These are phyloP conservation scores for Nissolia schottii DNA, from an alignment of 306 rosid genomes.

Conservation along the genomic window DNA sequence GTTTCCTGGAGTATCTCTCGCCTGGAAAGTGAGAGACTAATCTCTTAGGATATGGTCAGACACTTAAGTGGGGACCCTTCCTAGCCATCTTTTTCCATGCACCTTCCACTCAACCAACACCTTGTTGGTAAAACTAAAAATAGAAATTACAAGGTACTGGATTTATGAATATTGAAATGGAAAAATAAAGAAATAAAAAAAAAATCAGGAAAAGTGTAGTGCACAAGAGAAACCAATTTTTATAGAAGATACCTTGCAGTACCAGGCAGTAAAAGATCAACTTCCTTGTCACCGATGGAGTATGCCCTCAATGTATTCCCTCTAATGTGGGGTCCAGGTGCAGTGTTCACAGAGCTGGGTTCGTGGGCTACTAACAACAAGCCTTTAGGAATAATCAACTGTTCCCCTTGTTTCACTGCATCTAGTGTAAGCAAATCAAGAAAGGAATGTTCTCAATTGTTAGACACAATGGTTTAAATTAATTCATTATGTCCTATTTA, in stretches of 20 bases:
- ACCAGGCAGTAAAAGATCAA: slow-evolving; percentile 86
- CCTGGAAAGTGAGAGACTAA: no score
- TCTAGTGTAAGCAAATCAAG: slow-evolving; percentile 38
- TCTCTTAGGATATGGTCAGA: no score
- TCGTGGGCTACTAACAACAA: slow-evolving; percentile 78
- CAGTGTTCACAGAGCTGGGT: slow-evolving; percentile 59
- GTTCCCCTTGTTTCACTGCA: slow-evolving; percentile 44
- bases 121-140: no score
- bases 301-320: slow-evolving; percentile 75
- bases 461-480: not conserved
- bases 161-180: not conserved
- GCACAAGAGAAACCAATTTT: not conserved
- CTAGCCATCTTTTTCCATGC: no score
- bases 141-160: not conserved
- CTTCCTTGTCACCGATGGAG: slow-evolving; percentile 90
- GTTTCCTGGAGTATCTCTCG: no score
- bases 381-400: slow-evolving; percentile 58
- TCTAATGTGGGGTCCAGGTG: slow-evolving; percentile 95
- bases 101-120: no score
- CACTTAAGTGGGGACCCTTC: no score
- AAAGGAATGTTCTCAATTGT: not conserved
- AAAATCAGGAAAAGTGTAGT: not conserved
- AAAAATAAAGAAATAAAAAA: no score
- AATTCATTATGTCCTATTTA: not conserved
- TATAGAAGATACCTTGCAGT: slow-evolving; percentile 68